Evolutionary conservation across 768 basidiomycete genomes (phyloP), one percentile per base, ranked within the genome.

Genomic region (Inosperma sp.): DNA sequence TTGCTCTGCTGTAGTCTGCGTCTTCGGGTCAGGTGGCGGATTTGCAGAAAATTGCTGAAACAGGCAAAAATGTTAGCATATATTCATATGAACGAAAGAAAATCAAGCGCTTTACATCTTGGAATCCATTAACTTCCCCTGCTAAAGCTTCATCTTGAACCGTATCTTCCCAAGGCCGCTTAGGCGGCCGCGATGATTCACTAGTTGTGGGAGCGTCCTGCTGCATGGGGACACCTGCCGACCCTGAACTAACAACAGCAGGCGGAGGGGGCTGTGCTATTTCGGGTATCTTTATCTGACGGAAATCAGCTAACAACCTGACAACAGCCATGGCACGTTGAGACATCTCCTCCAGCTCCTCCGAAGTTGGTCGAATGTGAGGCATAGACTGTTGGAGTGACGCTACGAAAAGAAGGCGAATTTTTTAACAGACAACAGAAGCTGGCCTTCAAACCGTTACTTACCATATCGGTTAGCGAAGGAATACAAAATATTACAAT

Each of bases 121-220:
- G 49, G 36, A 64, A 67, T 5, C 62, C 56, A 34, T 56, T 52
- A 36, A 56, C 48, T 30, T 69, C 68, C 8, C 54, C 47, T 16
- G 54, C 51, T 23, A 53, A 57, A 14, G 60, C 62, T 41, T 61
- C 71, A 7, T 70, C 74, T 35, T 80, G 79, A 51, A 76, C 71
- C 21, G 76, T 73, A 65, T 88, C 87, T 65, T 88, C 87, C 87
- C 88, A 89, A 44, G 87, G 86, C 48, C 87, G 66, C 61, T 88
- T 90, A 14, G 84, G 86, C 3, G 82, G 77, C 21, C 87, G 78
- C 57, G 74, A 51, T 17, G 39, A 33, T 27, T 51, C 69, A 55
- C 80, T 80, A 31, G 80, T 75, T 9, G 7, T 35, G 21, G 46
- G 34, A 5, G 46, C 35, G 34, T 48, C 35, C 3, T 16, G 26